A percentile compares a stretch with the other conserved stretches of the same genome.
Evolutionary conservation across 352 stramenopile species (phyloP).

Genomic region (Phytophthora niederhauseri): DNA sequence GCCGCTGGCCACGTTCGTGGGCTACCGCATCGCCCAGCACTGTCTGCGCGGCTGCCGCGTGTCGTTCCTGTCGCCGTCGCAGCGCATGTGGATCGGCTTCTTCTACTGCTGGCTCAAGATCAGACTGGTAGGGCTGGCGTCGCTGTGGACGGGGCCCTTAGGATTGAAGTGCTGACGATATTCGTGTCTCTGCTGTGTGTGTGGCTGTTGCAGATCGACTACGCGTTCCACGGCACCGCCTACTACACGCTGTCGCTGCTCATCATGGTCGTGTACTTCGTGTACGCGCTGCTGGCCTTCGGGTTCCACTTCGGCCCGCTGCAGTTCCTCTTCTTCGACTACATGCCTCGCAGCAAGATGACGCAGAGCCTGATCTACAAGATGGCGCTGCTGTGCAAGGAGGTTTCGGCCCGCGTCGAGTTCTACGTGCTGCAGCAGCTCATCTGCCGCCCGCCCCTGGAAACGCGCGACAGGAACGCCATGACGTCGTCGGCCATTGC

Average conservation of each 20-base stretch:
- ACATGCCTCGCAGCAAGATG: slow-evolving; percentile 60
- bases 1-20: slow-evolving; percentile 75
- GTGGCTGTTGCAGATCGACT: slow-evolving; percentile 60
- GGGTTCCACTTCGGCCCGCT: slow-evolving; percentile 80
- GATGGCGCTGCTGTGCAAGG: slow-evolving; percentile 37
- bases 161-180: slow-evolving; percentile 2
- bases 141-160: too few relatives aligned
- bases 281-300: slow-evolving; percentile 71
- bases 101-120: slow-evolving; percentile 84
- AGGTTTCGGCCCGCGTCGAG: slow-evolving; percentile 50
- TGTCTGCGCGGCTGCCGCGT: slow-evolving; percentile 73
- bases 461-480: slow-evolving; percentile 38
- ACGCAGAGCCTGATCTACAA: slow-evolving; percentile 58
- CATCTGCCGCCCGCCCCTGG: slow-evolving; percentile 46
- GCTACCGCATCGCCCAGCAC: slow-evolving; percentile 83
- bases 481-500: slow-evolving; percentile 39
- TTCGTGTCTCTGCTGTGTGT: not conserved
- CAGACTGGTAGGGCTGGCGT: slow-evolving; percentile 48
- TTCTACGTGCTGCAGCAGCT: slow-evolving; percentile 65
- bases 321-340: slow-evolving; percentile 84
- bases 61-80: slow-evolving; percentile 59
- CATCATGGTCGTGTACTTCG: slow-evolving; percentile 69
- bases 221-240: slow-evolving; percentile 74
- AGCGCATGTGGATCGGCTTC: slow-evolving; percentile 73
- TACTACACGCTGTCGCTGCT: slow-evolving; percentile 72